Evolutionary conservation across 2,329 filamentous ascomycete species (phyloP), one percentile per base, ranked within the genome.

Genomic region (Microsporum canis): DNA sequence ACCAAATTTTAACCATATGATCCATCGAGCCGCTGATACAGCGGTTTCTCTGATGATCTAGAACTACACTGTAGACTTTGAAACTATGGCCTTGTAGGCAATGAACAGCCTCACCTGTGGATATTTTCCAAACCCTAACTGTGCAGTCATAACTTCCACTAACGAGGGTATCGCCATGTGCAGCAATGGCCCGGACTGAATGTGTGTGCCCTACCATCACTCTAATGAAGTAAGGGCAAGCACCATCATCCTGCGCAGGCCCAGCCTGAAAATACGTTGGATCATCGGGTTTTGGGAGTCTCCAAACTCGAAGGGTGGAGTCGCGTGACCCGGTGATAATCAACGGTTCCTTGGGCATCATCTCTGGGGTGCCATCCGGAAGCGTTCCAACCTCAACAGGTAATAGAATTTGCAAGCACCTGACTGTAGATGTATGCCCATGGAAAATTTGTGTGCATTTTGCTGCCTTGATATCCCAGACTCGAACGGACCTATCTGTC

Each of bases 1-100:
- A 94, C 94, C 94, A 99, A 10, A 99, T 92, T 75, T 96, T 97
- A 71, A 99, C 94, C 65, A 91, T 82, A 64, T 94, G 96, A 73
- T 99, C 94, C 94, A 99, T 99, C 5, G 91, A 96, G 10, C 94
- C 94, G 65, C 91, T 96, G 65, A 99, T 97, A 75, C 94, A 99
- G 45, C 92, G 88, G 70, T 95, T 95, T 62, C 94, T 88, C 68
- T 88, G 86, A 66, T 91, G 88, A 69, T 99, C 94, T 27, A 97
- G 79, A 6, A 99, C 94, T 6, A 99, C 94, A 63, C 91, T 96
- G 73, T 99, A 99, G 0, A 99, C 94, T 73, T 99, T 97, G 71
- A 92, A 86, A 0, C 84, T 83, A 71, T 99, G 94, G 0, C 94
- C 94, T 63, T 88, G 85, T 3, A 99, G 80, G 10, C 90, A 85